phyloP scores from a whole-genome alignment of 352 stramenopile genomes.

The Ophiocytium majus region DNA sequence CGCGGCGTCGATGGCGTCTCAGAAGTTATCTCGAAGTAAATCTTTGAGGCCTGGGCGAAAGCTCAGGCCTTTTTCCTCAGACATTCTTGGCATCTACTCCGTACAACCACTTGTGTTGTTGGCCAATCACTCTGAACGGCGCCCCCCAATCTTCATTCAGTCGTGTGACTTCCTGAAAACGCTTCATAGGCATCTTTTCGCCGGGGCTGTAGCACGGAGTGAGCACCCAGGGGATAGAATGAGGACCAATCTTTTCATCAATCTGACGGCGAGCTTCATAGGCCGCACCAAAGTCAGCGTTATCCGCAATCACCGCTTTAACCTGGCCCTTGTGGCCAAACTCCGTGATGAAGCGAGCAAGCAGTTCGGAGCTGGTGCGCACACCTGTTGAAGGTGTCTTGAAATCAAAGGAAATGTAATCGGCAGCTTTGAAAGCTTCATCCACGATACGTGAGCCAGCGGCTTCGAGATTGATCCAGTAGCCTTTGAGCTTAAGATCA shows the following conservation, averaged over 20 bases:
- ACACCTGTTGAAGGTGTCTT: background rate
- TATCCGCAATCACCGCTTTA: background rate
- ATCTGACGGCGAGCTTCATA: background rate
- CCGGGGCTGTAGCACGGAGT: background rate
- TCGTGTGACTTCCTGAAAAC: background rate
- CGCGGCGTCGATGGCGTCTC: too few relatives aligned
- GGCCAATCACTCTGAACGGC: slow-evolving; percentile 2
- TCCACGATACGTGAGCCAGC: background rate
- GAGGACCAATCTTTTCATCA: background rate
- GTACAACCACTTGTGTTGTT: slow-evolving; percentile 13
- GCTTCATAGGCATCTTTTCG: background rate
- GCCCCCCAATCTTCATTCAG: background rate
- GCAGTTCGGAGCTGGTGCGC: background rate
- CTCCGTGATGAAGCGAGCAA: background rate
- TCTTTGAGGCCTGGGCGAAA: too few relatives aligned
- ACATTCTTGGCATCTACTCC: background rate
- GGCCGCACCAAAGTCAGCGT: background rate
- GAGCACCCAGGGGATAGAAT: background rate
- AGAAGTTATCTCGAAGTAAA: too few relatives aligned
- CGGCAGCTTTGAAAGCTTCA: background rate
- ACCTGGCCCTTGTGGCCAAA: slow-evolving; percentile 6
- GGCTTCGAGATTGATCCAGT: background rate
- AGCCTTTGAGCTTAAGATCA: background rate
- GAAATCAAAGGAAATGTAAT: slow-evolving; percentile 4
- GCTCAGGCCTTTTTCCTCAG: too few relatives aligned